Percentiles rank a stretch among this genome's conserved stretches.
Conservation (phyloP, 2,329 filamentous ascomycete genomes). For the Catunica adiposa region DNA sequence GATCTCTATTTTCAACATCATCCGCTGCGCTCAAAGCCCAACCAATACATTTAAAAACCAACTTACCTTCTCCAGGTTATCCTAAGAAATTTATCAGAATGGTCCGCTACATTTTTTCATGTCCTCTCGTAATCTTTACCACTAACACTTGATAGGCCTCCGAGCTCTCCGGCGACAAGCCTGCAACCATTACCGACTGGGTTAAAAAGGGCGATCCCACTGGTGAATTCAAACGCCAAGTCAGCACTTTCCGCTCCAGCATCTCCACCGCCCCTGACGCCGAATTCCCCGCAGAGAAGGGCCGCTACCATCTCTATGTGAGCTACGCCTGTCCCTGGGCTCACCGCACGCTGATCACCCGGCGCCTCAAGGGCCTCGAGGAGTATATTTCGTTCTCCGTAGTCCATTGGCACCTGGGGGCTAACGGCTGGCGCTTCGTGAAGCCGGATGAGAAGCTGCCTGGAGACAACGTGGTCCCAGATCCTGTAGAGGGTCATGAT, state of each 20-base stretch:
- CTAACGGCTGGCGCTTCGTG: conserved; percentile 62
- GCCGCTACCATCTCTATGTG: conserved; percentile 85
- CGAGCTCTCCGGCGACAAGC: background rate
- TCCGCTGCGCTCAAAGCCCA: too few species aligned
- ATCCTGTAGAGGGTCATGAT: conserved; percentile 54
- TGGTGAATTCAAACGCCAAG: conserved; percentile 85
- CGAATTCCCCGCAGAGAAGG: conserved; percentile 70
- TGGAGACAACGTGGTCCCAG: conserved; percentile 47
- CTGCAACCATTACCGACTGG: conserved; percentile 56
- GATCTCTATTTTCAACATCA: too few species aligned
- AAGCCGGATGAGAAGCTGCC: conserved; percentile 39
- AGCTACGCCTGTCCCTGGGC: conserved; percentile 94
- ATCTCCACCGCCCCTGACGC: conserved; percentile 58
- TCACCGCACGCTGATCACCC: conserved; percentile 69
- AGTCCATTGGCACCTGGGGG: conserved; percentile 81
- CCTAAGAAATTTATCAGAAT: background rate
- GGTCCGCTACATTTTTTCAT: background rate
- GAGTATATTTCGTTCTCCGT: conserved; percentile 61
- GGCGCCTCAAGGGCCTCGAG: conserved; percentile 82
- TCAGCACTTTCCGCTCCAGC: conserved; percentile 64
- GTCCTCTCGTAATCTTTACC: background rate
- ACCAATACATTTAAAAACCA: too few species aligned
- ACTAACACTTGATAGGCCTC: background rate
- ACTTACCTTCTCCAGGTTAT: too few species aligned
- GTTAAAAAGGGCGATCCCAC: conserved; percentile 58